Conservation (phyloP, 2,329 filamentous ascomycete species). For the Colletotrichum sp. region DNA sequence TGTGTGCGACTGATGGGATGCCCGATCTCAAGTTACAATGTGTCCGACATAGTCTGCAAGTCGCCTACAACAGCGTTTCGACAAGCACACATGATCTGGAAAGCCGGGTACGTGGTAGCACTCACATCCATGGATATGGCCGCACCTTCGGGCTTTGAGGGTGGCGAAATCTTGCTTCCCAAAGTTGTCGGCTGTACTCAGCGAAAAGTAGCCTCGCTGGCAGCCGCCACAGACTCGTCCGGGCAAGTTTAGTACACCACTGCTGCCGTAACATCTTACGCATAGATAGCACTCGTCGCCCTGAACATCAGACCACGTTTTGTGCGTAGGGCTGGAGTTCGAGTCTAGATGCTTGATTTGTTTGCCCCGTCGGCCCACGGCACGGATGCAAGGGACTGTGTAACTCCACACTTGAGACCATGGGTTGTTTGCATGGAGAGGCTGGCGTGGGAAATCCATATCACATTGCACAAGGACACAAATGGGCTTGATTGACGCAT, state of each 20-base stretch:
- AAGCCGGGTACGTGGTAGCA: background rate
- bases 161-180: background rate
- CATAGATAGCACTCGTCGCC: too few relatives aligned
- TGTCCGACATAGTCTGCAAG: background rate
- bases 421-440: background rate
- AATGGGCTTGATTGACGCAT: background rate
- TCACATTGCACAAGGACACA: background rate
- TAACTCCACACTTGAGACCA: background rate
- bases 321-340: background rate
- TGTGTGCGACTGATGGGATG: background rate
- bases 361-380: background rate
- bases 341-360: background rate
- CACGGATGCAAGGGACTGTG: background rate
- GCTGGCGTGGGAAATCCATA: background rate
- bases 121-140: background rate
- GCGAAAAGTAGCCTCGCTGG: background rate
- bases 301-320: background rate
- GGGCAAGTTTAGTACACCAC: fast-evolving
- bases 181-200: background rate
- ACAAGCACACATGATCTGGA: background rate
- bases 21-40: background rate
- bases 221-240: background rate
- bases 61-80: background rate
- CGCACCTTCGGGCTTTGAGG: background rate
- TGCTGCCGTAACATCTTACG: background rate